phyloP scores from a whole-genome alignment of 768 basidiomycete genomes.

The Infundibulicybe gibba region DNA sequence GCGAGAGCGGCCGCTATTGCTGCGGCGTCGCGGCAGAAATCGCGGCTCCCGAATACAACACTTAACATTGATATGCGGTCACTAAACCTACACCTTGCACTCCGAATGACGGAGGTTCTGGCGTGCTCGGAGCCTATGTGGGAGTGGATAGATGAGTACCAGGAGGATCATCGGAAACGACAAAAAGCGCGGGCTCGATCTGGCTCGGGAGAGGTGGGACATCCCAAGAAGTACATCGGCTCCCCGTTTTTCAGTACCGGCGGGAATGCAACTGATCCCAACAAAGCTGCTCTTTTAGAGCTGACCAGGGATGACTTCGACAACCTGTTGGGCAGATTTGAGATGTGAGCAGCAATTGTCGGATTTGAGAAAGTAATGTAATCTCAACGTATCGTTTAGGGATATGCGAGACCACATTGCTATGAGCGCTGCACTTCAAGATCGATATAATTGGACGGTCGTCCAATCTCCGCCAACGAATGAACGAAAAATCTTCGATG shows the following conservation, averaged over 20 bases:
- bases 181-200: neutral
- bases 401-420: slow-evolving; percentile 64
- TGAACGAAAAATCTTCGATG: slow-evolving; percentile 55
- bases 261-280: slow-evolving; percentile 16
- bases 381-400: slow-evolving; percentile 24
- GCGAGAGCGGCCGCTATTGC: neutral
- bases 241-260: slow-evolving; percentile 5
- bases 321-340: slow-evolving; percentile 49
- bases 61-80: slow-evolving; percentile 54
- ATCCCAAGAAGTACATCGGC: slow-evolving; percentile 7
- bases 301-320: slow-evolving; percentile 65
- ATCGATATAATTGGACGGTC: slow-evolving; percentile 47
- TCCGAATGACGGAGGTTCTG: slow-evolving; percentile 61
- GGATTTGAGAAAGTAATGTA: neutral
- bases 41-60: slow-evolving; percentile 49
- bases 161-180: slow-evolving; percentile 18
- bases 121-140: slow-evolving; percentile 77
- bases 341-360: slow-evolving; percentile 45
- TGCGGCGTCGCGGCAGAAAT: slow-evolving; percentile 15
- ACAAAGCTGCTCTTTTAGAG: slow-evolving; percentile 35
- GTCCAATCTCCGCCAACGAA: slow-evolving; percentile 34
- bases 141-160: slow-evolving; percentile 64
- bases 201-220: slow-evolving; percentile 8
- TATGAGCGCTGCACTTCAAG: slow-evolving; percentile 38
- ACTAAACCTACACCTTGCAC: slow-evolving; percentile 60